Evolutionary conservation across 352 stramenopile species (phyloP).

Genomic region (Pythium apleroticum): DNA sequence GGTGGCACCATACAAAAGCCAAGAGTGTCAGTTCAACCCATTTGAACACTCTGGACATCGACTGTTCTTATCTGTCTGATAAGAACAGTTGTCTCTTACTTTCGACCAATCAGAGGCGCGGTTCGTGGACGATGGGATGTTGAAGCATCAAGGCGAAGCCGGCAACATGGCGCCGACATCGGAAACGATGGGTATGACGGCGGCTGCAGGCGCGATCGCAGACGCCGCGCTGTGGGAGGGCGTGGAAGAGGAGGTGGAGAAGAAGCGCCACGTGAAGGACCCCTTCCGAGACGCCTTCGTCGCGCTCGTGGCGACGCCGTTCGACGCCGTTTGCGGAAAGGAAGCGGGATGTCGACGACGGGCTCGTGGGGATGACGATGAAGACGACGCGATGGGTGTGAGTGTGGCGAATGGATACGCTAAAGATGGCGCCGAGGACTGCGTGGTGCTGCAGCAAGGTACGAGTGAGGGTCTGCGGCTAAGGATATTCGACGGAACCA

Average conservation of each 20-base stretch:
- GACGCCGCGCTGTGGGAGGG: constrained; percentile 9
- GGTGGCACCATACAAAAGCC: no score
- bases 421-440: not conserved
- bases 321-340: constrained; percentile 22
- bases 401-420: not conserved
- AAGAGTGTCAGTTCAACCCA: no score
- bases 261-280: constrained; percentile 37
- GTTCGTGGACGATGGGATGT: no score
- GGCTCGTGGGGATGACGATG: not conserved
- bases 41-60: no score
- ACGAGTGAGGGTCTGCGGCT: no score
- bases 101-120: no score
- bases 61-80: no score
- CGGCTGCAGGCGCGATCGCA: constrained; percentile 1
- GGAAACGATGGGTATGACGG: constrained; percentile 25
- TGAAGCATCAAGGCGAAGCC: no score
- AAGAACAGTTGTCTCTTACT: no score
- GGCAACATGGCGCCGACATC: constrained; percentile 23
- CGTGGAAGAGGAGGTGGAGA: constrained; percentile 42
- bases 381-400: not conserved
- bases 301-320: constrained; percentile 32
- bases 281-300: constrained; percentile 36
- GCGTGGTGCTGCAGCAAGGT: constrained; percentile 19
- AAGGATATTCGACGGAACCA: not conserved
- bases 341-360: not conserved